Evolutionary conservation across 306 rosid species (phyloP).

Genomic region (Cucumis hystrix): DNA sequence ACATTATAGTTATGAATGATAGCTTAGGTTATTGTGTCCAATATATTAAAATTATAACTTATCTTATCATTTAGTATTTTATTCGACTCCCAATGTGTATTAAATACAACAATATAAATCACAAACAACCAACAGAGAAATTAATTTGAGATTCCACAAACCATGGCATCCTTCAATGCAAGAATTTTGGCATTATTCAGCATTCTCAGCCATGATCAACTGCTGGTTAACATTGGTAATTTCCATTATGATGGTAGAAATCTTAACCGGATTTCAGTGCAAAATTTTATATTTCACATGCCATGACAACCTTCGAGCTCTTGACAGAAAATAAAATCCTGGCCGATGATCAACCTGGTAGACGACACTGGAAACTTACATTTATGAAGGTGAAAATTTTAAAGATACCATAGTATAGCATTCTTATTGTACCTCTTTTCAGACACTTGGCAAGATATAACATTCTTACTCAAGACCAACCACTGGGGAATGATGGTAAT

Average conservation of each 20-base stretch:
- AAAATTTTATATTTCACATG: background rate
- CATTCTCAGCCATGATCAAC: background rate
- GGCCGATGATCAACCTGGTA: background rate
- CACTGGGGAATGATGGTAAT: background rate
- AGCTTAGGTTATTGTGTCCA: background rate
- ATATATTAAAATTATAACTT: background rate
- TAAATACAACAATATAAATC: background rate
- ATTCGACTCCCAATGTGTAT: background rate
- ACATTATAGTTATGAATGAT: background rate
- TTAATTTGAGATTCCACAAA: background rate
- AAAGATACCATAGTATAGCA: background rate
- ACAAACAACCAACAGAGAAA: background rate
- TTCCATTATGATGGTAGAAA: background rate
- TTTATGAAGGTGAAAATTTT: background rate
- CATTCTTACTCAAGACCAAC: background rate
- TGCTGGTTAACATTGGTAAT: background rate
- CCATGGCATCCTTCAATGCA: background rate
- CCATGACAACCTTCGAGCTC: background rate
- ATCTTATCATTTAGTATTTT: background rate
- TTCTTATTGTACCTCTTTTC: background rate
- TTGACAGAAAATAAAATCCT: background rate
- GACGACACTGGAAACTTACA: background rate
- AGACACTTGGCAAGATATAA: background rate
- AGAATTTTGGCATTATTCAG: background rate
- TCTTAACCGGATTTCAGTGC: background rate